A percentile compares a stretch with the other conserved stretches of the same genome.
Conservation (phyloP, 2,329 filamentous ascomycete species). For the Davidsoniella eucalypti region DNA sequence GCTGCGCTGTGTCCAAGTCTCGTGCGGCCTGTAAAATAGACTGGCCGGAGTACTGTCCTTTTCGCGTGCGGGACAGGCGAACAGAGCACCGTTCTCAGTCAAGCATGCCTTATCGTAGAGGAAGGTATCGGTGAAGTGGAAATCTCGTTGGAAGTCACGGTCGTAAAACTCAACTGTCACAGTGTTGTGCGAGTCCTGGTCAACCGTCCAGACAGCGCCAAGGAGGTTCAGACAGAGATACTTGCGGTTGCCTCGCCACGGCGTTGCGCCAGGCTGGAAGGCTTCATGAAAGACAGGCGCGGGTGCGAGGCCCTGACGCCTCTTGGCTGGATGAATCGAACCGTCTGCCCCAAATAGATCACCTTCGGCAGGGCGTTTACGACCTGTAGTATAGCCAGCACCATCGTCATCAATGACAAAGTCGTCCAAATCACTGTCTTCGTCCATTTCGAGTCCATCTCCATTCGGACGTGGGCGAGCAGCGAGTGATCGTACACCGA, state of each 20-base stretch:
- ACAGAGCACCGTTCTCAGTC: slow-evolving; percentile 68
- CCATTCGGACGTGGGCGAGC: slow-evolving; percentile 41
- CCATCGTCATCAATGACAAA: slow-evolving; percentile 95
- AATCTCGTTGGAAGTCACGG: slow-evolving; percentile 77
- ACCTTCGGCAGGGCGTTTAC: slow-evolving; percentile 36
- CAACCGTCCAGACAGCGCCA: slow-evolving; percentile 92
- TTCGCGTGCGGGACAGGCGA: slow-evolving; percentile 52
- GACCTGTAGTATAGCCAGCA: slow-evolving; percentile 56
- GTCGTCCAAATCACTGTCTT: slow-evolving; percentile 45
- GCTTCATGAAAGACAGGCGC: slow-evolving; percentile 59
- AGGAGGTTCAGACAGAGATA: slow-evolving; percentile 88
- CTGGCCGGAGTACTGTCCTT: slow-evolving; percentile 50
- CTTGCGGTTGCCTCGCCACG: slow-evolving; percentile 85
- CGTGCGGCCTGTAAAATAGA: slow-evolving; percentile 93
- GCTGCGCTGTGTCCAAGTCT: slow-evolving; percentile 80
- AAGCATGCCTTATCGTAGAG: slow-evolving; percentile 93
- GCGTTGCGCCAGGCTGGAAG: slow-evolving; percentile 84
- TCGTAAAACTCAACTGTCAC: slow-evolving; percentile 97
- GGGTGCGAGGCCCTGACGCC: slow-evolving; percentile 36
- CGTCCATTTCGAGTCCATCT: slow-evolving; percentile 67
- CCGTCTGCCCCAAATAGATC: slow-evolving; percentile 30
- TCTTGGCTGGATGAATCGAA: slow-evolving; percentile 22
- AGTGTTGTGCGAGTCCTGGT: slow-evolving; percentile 84
- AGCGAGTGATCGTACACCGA: slow-evolving; percentile 23
- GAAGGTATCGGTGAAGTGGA: slow-evolving; percentile 94